A percentile compares a stretch with the other conserved stretches of the same genome.
Conservation (phyloP, 2,329 filamentous ascomycete genomes). For the Ophiostoma piceae region DNA sequence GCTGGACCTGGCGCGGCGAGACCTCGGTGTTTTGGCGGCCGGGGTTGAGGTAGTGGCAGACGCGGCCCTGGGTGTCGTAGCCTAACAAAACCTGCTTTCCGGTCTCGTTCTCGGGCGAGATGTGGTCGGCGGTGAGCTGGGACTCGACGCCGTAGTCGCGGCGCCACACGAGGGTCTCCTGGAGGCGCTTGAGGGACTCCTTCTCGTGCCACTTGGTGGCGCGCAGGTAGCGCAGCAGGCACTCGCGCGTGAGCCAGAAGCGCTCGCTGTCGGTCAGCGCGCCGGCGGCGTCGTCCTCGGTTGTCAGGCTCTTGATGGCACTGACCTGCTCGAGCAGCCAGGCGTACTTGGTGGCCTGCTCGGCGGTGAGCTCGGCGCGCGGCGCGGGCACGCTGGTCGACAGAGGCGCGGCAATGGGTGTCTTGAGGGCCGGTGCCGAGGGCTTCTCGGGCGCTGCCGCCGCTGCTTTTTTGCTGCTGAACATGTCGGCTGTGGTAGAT, state of each 20-base stretch:
- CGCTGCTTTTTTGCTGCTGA: conserved; percentile 10
- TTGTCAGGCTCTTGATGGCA: conserved; percentile 61
- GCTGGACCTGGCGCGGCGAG: conserved; percentile 81
- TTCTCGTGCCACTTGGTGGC: conserved; percentile 84
- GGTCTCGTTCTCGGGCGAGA: conserved; percentile 90
- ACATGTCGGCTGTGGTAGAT: conserved; percentile 1
- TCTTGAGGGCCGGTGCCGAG: conserved; percentile 26
- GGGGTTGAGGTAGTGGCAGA: conserved; percentile 86
- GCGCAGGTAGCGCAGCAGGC: conserved; percentile 84
- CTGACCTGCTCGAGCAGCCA: conserved; percentile 65
- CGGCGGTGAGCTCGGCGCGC: conserved; percentile 59
- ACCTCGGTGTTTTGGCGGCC: conserved; percentile 88
- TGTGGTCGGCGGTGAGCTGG: conserved; percentile 75
- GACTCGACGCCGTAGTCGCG: conserved; percentile 76
- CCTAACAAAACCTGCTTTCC: conserved; percentile 90
- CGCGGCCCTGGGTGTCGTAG: conserved; percentile 78
- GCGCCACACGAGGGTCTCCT: conserved; percentile 78
- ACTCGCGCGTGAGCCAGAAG: conserved; percentile 88
- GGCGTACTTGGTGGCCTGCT: conserved; percentile 79
- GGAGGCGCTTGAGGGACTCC: conserved; percentile 72
- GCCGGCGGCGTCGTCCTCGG: conserved; percentile 44
- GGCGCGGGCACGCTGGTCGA: conserved; percentile 53
- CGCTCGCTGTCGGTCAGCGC: conserved; percentile 73
- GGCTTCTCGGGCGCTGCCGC: conserved; percentile 19
- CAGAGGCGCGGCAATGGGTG: conserved; percentile 53